Evolutionary conservation across 345 rosid genomes (phyloP), one percentile per base, ranked within the genome.

Genomic region (Passiflora organensis): DNA sequence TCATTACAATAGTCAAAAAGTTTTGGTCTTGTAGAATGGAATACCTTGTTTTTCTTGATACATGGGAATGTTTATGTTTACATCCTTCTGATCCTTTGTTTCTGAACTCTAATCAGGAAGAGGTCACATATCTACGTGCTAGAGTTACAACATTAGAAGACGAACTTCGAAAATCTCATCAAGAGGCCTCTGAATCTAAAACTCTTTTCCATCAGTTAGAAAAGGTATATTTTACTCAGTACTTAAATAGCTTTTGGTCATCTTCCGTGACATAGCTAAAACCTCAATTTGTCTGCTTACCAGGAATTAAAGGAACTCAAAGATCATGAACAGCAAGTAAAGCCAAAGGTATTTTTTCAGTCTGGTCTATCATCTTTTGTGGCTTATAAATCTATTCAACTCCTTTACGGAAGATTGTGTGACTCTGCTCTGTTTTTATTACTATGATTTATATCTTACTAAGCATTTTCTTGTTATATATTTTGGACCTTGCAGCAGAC

Each of bases 291-390:
- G 57, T 28, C 16, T 72, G 15, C 62, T 34, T 56, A 55, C 78
- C n/a, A 94, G 99, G 99, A 94, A 78, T 44, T 87, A 68, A 94
- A 86, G 72, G 95, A 85, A 25, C 61, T 85, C 44, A 89, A 87
- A 80, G 93, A 85, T 67, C 55, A 55, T 69, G 96, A 94, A 45
- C 95, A 82, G 65, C 86, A 87, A 72, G 82, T 80, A 77, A 85
- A 83, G 79, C 95, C 89, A 70, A 94, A 89, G 97, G 99, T 87
- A 24, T n/a, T 67, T 22, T 51, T 48, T 48, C 28, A 50, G 49
- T 19, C 21, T 48, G 42, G 43, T 13, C n/a, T 28, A 28, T 28
- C 34, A 28, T 28, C 34, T 28, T 8, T 8, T 2, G 34, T 28
- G 34, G 34, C 34, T 28, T 28, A 28, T 28, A 28, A 8, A 28